A percentile compares a stretch with the other conserved stretches of the same genome.
Evolutionary conservation across 257 asterid species (phyloP).

Genomic region (Solanum peruvianum): DNA sequence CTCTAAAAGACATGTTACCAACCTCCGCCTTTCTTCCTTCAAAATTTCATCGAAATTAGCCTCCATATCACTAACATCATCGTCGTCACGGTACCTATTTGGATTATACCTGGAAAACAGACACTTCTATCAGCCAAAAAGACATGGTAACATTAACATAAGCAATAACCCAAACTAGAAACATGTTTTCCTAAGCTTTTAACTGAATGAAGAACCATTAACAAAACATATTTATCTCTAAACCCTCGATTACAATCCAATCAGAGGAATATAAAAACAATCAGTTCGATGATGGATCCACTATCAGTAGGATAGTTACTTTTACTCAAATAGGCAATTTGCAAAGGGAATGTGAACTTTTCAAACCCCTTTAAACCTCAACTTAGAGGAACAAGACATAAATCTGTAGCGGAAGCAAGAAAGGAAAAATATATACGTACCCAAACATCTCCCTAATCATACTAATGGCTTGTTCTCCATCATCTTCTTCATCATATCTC

Average conservation of each 20-base stretch:
- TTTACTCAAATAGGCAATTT: not conserved
- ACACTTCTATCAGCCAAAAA: not conserved
- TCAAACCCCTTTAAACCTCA: not conserved
- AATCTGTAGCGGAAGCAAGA: not conserved
- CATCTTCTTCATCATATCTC: constrained; percentile 44
- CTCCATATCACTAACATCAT: constrained; percentile 80
- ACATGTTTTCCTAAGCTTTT: not conserved
- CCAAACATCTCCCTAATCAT: constrained; percentile 66
- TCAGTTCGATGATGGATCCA: not conserved
- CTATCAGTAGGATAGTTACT: not conserved
- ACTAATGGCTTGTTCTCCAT: constrained; percentile 18
- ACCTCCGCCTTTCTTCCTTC: constrained; percentile 78
- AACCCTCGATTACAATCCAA: not conserved
- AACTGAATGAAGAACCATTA: not conserved
- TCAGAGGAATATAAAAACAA: not conserved
- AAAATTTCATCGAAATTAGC: constrained; percentile 54
- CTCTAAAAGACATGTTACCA: constrained; percentile 5
- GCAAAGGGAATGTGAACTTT: not conserved
- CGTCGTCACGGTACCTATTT: constrained; percentile 32
- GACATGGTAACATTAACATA: not conserved
- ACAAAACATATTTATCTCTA: not conserved
- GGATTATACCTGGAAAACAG: constrained; percentile 62
- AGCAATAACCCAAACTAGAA: not conserved
- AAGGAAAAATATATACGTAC: constrained; percentile 15
- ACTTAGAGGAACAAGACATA: not conserved